phyloP scores from a whole-genome alignment of 305 asterid species.

The Salvia sclarea region DNA sequence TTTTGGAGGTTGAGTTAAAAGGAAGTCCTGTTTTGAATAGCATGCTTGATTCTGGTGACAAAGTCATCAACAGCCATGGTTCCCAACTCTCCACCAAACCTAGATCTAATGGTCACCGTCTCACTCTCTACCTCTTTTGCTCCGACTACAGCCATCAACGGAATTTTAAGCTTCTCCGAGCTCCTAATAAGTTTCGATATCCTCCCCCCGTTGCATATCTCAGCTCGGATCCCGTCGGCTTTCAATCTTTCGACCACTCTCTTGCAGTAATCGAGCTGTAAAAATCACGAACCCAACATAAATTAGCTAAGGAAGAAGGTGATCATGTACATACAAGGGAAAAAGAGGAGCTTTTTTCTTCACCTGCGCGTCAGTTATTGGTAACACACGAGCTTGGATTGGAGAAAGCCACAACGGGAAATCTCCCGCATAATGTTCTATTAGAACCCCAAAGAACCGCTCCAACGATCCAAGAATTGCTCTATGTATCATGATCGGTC shows the following conservation, averaged over 20 bases:
- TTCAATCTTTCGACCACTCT: slow-evolving; percentile 61
- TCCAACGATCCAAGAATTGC: slow-evolving; percentile 96
- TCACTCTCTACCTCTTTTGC: slow-evolving; percentile 72
- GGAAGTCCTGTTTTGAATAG: slow-evolving; percentile 60
- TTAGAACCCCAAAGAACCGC: slow-evolving; percentile 88
- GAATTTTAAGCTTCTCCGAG: slow-evolving; percentile 82
- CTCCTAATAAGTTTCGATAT: slow-evolving; percentile 82
- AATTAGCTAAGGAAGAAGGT: slow-evolving; percentile 16
- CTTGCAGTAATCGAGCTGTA: slow-evolving; percentile 77
- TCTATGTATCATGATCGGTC: slow-evolving; percentile 90
- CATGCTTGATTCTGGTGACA: slow-evolving; percentile 47
- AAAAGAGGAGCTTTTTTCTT: not conserved
- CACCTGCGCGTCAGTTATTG: slow-evolving; percentile 88
- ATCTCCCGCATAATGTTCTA: slow-evolving; percentile 93
- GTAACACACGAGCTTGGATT: slow-evolving; percentile 74
- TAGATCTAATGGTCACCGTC: slow-evolving; percentile 72
- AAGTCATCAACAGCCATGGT: slow-evolving; percentile 71
- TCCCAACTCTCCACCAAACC: slow-evolving; percentile 82
- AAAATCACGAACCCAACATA: slow-evolving; percentile 21
- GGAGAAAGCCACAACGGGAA: slow-evolving; percentile 97
- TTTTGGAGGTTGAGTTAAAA: slow-evolving; percentile 13
- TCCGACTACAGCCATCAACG: slow-evolving; percentile 92
- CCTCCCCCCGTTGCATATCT: slow-evolving; percentile 77
- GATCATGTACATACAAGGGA: not conserved
- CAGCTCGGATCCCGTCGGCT: slow-evolving; percentile 64